phyloP scores from a whole-genome alignment of 768 basidiomycete genomes.

The Phlebiopsis gigantea region DNA sequence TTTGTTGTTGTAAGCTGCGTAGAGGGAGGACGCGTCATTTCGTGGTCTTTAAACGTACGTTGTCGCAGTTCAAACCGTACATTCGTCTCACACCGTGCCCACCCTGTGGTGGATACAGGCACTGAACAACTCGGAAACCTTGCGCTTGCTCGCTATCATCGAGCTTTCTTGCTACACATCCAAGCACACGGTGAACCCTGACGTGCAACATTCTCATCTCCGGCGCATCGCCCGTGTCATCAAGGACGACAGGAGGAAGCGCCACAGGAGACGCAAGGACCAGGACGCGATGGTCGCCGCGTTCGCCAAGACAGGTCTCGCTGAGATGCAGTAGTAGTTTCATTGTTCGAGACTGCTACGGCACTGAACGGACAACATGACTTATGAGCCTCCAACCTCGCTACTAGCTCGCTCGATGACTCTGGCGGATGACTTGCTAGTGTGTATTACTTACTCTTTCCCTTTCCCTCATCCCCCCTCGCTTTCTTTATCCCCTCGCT shows the following conservation, averaged over 20 bases:
- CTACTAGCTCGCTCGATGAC: background rate
- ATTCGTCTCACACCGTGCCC: slow-evolving; percentile 6
- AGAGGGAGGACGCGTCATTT: slow-evolving; percentile 67
- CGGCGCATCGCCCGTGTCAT: slow-evolving; percentile 76
- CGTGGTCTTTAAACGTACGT: slow-evolving; percentile 81
- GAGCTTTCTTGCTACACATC: slow-evolving; percentile 81
- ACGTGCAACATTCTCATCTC: slow-evolving; percentile 54
- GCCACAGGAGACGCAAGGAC: slow-evolving; percentile 79
- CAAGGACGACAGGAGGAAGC: slow-evolving; percentile 76
- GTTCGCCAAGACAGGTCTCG: slow-evolving; percentile 53
- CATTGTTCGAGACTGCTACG: background rate
- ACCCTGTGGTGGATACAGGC: slow-evolving; percentile 40
- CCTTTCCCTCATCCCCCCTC: background rate
- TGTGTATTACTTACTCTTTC: background rate
- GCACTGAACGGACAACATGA: background rate
- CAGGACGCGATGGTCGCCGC: slow-evolving; percentile 80
- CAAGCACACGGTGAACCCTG: slow-evolving; percentile 65
- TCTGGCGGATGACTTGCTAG: background rate
- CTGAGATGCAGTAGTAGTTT: slow-evolving; percentile 11
- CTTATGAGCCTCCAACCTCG: background rate
- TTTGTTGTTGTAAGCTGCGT: slow-evolving; percentile 82
- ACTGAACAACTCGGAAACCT: slow-evolving; percentile 76
- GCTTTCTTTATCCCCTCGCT: background rate
- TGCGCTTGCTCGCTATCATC: slow-evolving; percentile 76
- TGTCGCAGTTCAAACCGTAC: background rate